Evolutionary conservation across 208 protist species (phyloP).

Genomic region (Wallacemonas sp.): DNA sequence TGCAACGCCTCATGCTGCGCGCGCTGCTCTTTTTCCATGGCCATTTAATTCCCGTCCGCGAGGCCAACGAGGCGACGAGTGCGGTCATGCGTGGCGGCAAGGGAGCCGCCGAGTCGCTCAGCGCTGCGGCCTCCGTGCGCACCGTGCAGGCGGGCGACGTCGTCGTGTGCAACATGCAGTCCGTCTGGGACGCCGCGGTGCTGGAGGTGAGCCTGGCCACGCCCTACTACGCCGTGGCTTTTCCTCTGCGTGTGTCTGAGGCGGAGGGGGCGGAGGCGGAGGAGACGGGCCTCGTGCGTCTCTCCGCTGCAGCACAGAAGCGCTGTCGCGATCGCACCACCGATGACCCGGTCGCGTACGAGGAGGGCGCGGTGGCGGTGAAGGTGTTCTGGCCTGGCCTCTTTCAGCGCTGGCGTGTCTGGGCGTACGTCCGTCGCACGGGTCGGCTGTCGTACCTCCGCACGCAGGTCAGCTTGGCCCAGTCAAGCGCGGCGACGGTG

Average conservation of each 20-base stretch:
- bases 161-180: constrained; percentile 69
- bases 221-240: constrained; percentile 36
- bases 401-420: constrained; percentile 72
- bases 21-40: constrained; percentile 64
- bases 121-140: too few species aligned
- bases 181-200: constrained; percentile 68
- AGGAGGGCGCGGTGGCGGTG: constrained; percentile 9
- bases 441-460: constrained; percentile 32
- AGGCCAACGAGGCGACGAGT: background rate
- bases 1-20: constrained; percentile 49
- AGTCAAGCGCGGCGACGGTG: background rate
- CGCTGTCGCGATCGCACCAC: background rate
- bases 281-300: constrained; percentile 17
- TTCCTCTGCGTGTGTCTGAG: constrained; percentile 25
- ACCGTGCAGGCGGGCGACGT: constrained; percentile 44
- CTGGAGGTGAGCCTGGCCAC: constrained; percentile 57
- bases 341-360: constrained; percentile 2
- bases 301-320: background rate
- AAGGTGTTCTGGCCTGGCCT: constrained; percentile 56
- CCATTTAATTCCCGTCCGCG: constrained; percentile 36
- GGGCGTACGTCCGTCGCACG: constrained; percentile 51
- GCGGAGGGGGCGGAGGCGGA: background rate
- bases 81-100: constrained; percentile 1
- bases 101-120: background rate
- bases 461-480: constrained; percentile 17